Conservation (phyloP, 2,329 filamentous ascomycete genomes). For the Apiospora saccharicola region DNA sequence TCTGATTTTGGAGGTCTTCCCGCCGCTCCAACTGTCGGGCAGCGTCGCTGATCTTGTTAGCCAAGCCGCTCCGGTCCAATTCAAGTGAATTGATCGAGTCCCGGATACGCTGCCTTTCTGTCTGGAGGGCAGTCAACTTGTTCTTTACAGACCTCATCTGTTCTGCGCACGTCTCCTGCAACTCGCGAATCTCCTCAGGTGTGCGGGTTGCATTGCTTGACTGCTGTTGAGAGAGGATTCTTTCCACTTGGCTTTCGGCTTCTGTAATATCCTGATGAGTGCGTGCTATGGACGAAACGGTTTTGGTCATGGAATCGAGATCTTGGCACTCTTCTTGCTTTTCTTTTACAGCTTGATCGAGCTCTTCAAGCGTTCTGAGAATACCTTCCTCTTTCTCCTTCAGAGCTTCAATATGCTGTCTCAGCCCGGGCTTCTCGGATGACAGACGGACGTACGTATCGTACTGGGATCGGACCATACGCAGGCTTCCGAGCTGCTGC, state of each 20-base stretch:
- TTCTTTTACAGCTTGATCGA: constrained; percentile 71
- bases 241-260: constrained; percentile 75
- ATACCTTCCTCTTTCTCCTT: constrained; percentile 68
- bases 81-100: constrained; percentile 75
- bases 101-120: constrained; percentile 75
- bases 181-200: constrained; percentile 83
- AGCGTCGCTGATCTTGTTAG: constrained; percentile 74
- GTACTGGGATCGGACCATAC: constrained; percentile 70
- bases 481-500: constrained; percentile 63
- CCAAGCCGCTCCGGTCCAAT: constrained; percentile 77
- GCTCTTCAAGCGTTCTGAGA: constrained; percentile 68
- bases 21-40: constrained; percentile 84
- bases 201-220: constrained; percentile 70
- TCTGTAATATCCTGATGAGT: constrained; percentile 75
- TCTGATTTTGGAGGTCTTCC: constrained; percentile 70
- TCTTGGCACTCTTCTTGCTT: constrained; percentile 73
- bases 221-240: constrained; percentile 78
- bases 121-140: constrained; percentile 69
- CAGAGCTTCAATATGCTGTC: constrained; percentile 67
- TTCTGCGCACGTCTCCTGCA: constrained; percentile 72
- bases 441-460: constrained; percentile 77
- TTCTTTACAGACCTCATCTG: constrained; percentile 70
- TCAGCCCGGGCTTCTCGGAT: constrained; percentile 73
- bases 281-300: constrained; percentile 77
- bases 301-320: constrained; percentile 77